Base-by-base conservation (phyloP, 345 rosid genomes). In the Bruguiera sexangula region DNA sequence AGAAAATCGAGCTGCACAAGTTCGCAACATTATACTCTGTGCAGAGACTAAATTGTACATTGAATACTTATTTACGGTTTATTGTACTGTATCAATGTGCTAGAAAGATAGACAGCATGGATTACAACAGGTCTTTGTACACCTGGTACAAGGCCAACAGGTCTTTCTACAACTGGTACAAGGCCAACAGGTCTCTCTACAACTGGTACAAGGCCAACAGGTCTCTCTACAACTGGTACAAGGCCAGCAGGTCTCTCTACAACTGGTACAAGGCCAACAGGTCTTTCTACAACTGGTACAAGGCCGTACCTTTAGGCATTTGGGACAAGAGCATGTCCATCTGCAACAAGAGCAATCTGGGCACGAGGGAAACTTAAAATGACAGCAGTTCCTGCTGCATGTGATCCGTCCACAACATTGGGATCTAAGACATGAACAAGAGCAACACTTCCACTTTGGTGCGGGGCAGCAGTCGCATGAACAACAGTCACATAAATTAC, bases 241-340 rank as follows among this genome's bases (percentile, higher is more conserved):
- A 22, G 24, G 24, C 24, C 24, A 22, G 0, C 24, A 22, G 24
- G 24, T 22, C 24, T 22, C 0, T 22, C 24, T 22, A 22, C 24
- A 22, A 22, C 24, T 22, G 24, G 24, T 22, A 0, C 24, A 24
- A 24, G 24, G 24, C 24, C 66, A 63, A 63, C 53, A 63, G 31
- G 18, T 22, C 50, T 43, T 43, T 43, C 2, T 8, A 27, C 66
- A 63, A 63, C 24, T 43, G 54, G 30, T 24, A 43, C 66, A 63
- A 10, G 56, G 77, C 53, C 71, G 70, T 64, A 79, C 70, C 84
- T 84, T 85, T 2, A 87, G 85, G 75, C 87, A 88, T 74, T 71
- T 84, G 69, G 83, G 91, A 69, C 80, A 73, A 34, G 82, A 73
- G 77, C 88, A 84, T 52, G 68, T 73, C 72, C 79, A 84, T 63